Percentiles rank a stretch among this genome's conserved stretches.
Evolutionary conservation across 345 rosid species (phyloP).

Genomic region (Euphorbia lathyris): DNA sequence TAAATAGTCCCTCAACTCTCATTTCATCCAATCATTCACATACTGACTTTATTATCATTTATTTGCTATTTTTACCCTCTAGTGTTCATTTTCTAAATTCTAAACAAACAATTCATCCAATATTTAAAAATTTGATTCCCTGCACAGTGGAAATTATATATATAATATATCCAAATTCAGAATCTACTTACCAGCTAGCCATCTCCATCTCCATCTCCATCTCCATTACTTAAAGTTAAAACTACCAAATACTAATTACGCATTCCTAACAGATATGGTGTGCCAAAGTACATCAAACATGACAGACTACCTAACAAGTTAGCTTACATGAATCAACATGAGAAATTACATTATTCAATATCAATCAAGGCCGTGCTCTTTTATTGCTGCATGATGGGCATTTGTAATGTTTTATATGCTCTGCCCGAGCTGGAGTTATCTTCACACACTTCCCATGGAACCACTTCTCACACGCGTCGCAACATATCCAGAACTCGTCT

Average conservation of each 20-base stretch:
- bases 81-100: no score
- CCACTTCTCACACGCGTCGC: conserved; percentile 31
- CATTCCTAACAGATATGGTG: conserved; percentile 16
- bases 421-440: conserved; percentile 32
- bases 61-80: no score
- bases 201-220: no score
- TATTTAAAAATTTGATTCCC: conserved; percentile 7
- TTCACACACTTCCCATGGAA: conserved; percentile 35
- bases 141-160: conserved; percentile 10
- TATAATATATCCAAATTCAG: conserved; percentile 11
- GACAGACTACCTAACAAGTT: conserved; percentile 22
- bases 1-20: no score
- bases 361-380: conserved; percentile 27
- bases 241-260: conserved; percentile 18
- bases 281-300: conserved; percentile 17
- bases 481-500: conserved; percentile 32
- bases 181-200: background rate
- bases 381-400: conserved; percentile 31
- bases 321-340: conserved; percentile 9
- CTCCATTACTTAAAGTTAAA: no score
- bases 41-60: no score
- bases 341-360: conserved; percentile 3
- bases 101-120: no score
- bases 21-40: no score
- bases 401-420: conserved; percentile 32